Evolutionary conservation across 345 rosid species (phyloP), one percentile per base, ranked within the genome.

Genomic region (Heritiera littoralis): DNA sequence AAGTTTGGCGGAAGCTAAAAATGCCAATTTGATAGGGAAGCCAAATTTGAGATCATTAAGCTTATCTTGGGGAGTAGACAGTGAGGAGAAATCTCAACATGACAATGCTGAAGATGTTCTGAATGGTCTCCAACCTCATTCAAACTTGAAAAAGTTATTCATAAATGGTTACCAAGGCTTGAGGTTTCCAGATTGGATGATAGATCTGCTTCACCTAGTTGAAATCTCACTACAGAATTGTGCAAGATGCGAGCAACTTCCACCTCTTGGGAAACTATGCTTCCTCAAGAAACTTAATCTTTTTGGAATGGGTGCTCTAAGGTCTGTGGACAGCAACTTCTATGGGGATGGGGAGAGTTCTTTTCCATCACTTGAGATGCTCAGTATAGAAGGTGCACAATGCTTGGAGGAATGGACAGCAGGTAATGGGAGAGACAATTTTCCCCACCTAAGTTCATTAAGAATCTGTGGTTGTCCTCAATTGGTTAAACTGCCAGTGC

Each of bases 61-160:
- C 13, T 41, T 81, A 23, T 43, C 38, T 1, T 81, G 83, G 83
- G 0, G 1, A 10, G 13, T 9, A 60, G 9, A 12, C 38, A 0
- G 1, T 10, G 1, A 60, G 15, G 17, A 51, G 55, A 13, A 0
- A 3, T 3, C 55, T 51, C 15, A 49, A 51, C 69, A 12, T 20
- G 51, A 56, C 46, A 74, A 55, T 10, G 68, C 18, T 30, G 82
- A 80, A 28, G 40, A 74, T 20, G 32, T 66, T 5, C 74, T 80
- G 0, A 49, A 4, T 15, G 74, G 58, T 49, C 82, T 74, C 10
- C 74, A 66, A 32, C 82, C 82, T 52, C 74, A 18, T 60, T 54
- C 49, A 66, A 74, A 20, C 12, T 55, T 73, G 77, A 73, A 35
- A 28, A 35, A 55, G 64, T n/a, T 73, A 6, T 0, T 17, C 17